phyloP scores from a whole-genome alignment of 2,329 filamentous ascomycete genomes.

The Aspergillus sp. region DNA sequence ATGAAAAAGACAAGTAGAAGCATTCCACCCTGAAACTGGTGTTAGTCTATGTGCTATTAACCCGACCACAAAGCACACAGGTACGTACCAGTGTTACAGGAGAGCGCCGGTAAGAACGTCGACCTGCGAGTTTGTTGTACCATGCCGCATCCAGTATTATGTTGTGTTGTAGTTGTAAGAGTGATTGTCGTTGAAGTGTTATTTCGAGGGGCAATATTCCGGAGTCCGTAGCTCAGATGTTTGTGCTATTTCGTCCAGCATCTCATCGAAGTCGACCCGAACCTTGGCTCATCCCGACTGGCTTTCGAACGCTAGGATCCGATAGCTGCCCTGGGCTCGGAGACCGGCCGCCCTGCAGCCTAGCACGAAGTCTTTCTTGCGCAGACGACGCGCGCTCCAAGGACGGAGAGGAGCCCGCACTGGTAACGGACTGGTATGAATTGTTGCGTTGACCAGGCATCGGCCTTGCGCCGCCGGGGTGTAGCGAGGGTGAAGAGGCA shows the following conservation, averaged over 20 bases:
- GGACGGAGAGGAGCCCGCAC: slow-evolving; percentile 11
- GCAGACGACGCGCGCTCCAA: slow-evolving; percentile 49
- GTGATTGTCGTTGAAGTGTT: not conserved
- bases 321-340: slow-evolving; percentile 32
- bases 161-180: not conserved
- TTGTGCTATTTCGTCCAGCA: not conserved
- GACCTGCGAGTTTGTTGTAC: not conserved
- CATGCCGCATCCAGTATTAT: slow-evolving; percentile 1
- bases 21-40: not conserved
- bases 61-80: not conserved
- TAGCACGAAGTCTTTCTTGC: slow-evolving; percentile 78
- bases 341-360: slow-evolving; percentile 63
- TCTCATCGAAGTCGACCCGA: slow-evolving; percentile 16
- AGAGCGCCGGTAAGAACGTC: not conserved
- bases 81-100: not conserved
- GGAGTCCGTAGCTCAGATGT: not conserved
- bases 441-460: slow-evolving; percentile 72
- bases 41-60: not conserved
- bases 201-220: not conserved
- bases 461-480: slow-evolving; percentile 51
- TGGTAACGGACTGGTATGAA: slow-evolving; percentile 63
- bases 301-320: slow-evolving; percentile 35
- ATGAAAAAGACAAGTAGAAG: not conserved
- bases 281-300: slow-evolving; percentile 27
- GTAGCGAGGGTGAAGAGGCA: slow-evolving; percentile 11